These are phyloP conservation scores for Eustoma russellianum DNA, from an alignment of 257 asterid genomes.

Conservation along the genomic window DNA sequence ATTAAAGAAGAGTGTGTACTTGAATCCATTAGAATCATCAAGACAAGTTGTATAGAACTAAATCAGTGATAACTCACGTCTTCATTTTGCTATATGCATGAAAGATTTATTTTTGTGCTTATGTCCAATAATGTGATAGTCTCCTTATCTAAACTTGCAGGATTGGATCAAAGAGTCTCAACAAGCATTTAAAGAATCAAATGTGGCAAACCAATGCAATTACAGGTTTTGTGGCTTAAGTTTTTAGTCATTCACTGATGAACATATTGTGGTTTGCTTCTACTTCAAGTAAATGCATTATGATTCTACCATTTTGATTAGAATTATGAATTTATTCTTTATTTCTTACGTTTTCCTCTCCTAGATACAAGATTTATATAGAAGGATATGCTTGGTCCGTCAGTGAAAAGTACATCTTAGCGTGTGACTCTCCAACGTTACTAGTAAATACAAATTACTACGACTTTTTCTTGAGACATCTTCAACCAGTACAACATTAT, in stretches of 20 bases:
- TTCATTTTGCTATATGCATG: too few relatives aligned
- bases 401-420: constrained; percentile 28
- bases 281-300: background rate
- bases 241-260: too few relatives aligned
- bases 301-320: background rate
- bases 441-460: constrained; percentile 21
- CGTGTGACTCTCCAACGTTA: constrained; percentile 21
- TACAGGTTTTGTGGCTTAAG: constrained; percentile 13
- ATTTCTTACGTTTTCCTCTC: background rate
- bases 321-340: background rate
- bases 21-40: too few relatives aligned
- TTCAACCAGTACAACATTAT: constrained; percentile 21
- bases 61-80: too few relatives aligned
- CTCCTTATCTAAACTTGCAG: too few relatives aligned
- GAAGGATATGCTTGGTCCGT: constrained; percentile 33
- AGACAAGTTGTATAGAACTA: too few relatives aligned
- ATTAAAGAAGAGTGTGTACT: too few relatives aligned
- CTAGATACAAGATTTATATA: constrained; percentile 24
- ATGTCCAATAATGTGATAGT: too few relatives aligned
- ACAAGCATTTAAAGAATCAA: constrained; percentile 21
- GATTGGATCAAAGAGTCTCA: constrained; percentile 20
- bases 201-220: constrained; percentile 17
- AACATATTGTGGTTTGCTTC: background rate
- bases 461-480: constrained; percentile 25
- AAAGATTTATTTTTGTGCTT: too few relatives aligned